Base-by-base conservation (phyloP, 2,329 filamentous ascomycete genomes). In the Claviceps sp. region DNA sequence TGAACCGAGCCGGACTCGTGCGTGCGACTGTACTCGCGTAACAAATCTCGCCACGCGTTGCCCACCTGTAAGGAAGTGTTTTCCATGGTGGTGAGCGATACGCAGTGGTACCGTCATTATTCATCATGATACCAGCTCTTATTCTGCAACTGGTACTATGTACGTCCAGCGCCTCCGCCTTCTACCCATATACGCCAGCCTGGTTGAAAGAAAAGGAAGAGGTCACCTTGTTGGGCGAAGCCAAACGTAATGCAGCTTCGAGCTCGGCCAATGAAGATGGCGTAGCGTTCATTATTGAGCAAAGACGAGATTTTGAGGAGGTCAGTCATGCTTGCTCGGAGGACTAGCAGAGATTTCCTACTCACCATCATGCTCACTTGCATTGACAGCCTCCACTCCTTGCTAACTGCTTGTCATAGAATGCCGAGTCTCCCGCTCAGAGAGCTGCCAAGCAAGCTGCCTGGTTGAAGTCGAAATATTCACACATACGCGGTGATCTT, bases 61-160 rank as follows among this genome's bases (percentile, higher is more conserved):
- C n/a, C 48, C 17, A 42, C 19, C 42, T 41, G 5, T 42, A 46
- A 48, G 48, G 41, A 34, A 46, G 41, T 38, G 41, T 4, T 45
- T 37, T 24, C 13, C 22, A 47, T 53, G 49, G 46, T 47, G 54
- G 22, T 22, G 22, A 47, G 47, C 52, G 41, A 47, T 45, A 39
- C 40, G 37, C 47, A 37, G 41, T 24, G 37, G 45, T 52, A 47
- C 7, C 40, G 52, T 50, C 30, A 44, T 47, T 41, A 14, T 46
- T 49, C 64, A 66, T 57, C 55, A 77, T 77, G 74, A 68, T 67
- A 56, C 60, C 67, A 48, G 57, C 61, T 51, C 55, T 62, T 44
- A 50, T 70, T 54, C 59, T 73, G 54, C 72, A 72, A 60, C 61
- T 80, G 61, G 69, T 73, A 58, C 60, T 78, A 61, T 77, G 71